Percentiles rank a stretch among this genome's conserved stretches.
Conservation (phyloP, 2,329 filamentous ascomycete genomes). For the Cercospora zeae-maydis region DNA sequence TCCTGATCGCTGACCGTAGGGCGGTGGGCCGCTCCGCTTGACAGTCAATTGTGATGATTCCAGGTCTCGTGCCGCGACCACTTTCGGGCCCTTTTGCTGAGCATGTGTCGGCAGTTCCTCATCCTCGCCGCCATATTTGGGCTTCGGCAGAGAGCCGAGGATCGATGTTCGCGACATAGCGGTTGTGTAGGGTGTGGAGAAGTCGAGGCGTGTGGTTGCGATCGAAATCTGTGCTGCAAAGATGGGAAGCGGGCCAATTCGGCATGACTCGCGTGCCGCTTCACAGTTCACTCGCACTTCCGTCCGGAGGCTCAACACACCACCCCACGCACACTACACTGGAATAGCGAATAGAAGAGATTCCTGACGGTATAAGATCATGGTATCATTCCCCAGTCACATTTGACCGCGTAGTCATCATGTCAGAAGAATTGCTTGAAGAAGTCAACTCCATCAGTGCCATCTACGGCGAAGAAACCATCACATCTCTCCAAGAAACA, state of each 20-base stretch:
- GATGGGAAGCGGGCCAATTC: background rate
- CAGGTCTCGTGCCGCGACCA: slow-evolving; percentile 73
- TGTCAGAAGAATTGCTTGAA: slow-evolving; percentile 55
- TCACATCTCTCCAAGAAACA: slow-evolving; percentile 36
- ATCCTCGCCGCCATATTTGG: slow-evolving; percentile 85
- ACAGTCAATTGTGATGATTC: slow-evolving; percentile 83
- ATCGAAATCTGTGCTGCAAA: slow-evolving; percentile 13
- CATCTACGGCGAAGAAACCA: slow-evolving; percentile 70
- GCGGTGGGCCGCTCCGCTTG: slow-evolving; percentile 76
- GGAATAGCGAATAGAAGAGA: background rate
- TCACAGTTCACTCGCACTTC: background rate
- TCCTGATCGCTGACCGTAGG: slow-evolving; percentile 80
- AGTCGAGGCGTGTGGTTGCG: background rate
- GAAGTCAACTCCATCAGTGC: slow-evolving; percentile 80
- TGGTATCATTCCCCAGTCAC: background rate
- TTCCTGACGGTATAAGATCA: background rate
- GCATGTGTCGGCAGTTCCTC: slow-evolving; percentile 71
- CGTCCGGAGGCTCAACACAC: background rate
- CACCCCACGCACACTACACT: background rate
- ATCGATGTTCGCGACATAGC: slow-evolving; percentile 52
- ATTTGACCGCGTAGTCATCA: slow-evolving; percentile 11
- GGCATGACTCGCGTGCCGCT: slow-evolving; percentile 1
- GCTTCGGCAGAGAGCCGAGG: slow-evolving; percentile 77
- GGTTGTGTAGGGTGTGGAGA: background rate
- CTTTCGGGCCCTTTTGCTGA: slow-evolving; percentile 74